Conservation (phyloP, 805 yeast species). For the Ogataea wickerhamii region DNA sequence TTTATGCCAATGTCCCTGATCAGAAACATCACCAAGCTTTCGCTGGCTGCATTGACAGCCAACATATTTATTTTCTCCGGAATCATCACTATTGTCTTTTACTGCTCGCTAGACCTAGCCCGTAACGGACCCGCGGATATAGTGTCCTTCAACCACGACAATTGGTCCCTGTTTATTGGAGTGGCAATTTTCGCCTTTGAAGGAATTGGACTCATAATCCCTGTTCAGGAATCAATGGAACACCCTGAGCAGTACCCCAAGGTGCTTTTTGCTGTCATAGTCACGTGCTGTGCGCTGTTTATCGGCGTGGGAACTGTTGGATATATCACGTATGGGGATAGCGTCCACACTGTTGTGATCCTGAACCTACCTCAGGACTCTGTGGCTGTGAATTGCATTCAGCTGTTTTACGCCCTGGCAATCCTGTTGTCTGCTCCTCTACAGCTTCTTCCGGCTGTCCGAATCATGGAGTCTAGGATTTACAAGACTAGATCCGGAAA, state of each 20-base stretch:
- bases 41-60: conserved; percentile 68
- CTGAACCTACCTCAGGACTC: conserved; percentile 68
- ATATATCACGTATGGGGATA: conserved; percentile 63
- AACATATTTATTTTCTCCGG: conserved; percentile 68
- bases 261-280: conserved; percentile 58
- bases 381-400: conserved; percentile 59
- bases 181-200: conserved; percentile 87
- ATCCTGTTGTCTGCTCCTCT: conserved; percentile 77
- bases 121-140: conserved; percentile 49
- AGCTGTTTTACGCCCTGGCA: conserved; percentile 69
- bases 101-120: conserved; percentile 44
- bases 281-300: conserved; percentile 60
- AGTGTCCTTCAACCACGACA: conserved; percentile 48
- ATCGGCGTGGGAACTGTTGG: conserved; percentile 65
- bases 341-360: conserved; percentile 64
- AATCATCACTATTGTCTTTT: conserved; percentile 58
- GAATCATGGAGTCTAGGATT: conserved; percentile 62
- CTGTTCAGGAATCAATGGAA: conserved; percentile 78
- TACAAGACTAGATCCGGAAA: conserved; percentile 61
- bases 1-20: conserved; percentile 68
- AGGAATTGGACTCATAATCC: conserved; percentile 79
- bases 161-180: conserved; percentile 73
- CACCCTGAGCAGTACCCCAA: conserved; percentile 69
- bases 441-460: conserved; percentile 75
- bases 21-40: conserved; percentile 71